phyloP scores from a whole-genome alignment of 148 eudicot genomes.

The Mesembryanthemum crystallinum region DNA sequence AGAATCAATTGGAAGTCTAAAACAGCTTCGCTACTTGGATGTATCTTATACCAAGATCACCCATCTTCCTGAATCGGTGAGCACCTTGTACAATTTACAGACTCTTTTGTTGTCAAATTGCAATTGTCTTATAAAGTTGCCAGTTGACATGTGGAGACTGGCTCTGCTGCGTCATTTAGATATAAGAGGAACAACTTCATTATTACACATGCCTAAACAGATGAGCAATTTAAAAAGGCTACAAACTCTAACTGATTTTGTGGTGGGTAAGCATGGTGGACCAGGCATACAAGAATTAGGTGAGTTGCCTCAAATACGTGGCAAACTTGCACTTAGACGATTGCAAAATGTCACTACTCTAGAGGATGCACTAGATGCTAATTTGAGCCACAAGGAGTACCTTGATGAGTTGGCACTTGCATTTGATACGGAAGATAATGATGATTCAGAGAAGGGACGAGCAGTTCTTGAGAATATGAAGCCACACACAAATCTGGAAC shows the following conservation, averaged over 20 bases:
- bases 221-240: constrained; percentile 8
- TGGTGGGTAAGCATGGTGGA: neutral
- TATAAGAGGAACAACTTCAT: neutral
- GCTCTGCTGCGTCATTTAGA: constrained; percentile 11
- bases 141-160: neutral
- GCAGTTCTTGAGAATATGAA: neutral
- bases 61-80: constrained; percentile 5
- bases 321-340: constrained; percentile 5
- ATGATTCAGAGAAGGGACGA: constrained; percentile 3
- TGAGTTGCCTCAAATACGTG: neutral
- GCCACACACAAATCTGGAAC: neutral
- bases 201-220: neutral
- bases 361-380: neutral
- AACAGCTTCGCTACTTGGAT: constrained; percentile 15
- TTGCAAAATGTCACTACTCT: constrained; percentile 9
- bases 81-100: constrained; percentile 15
- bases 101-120: constrained; percentile 5
- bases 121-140: neutral
- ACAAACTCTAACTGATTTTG: constrained; percentile 13
- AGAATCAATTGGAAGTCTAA: constrained; percentile 7
- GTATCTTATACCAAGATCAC: neutral
- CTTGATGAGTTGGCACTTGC: neutral
- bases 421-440: neutral
- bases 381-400: neutral
- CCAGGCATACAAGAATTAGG: constrained; percentile 6